phyloP scores from a whole-genome alignment of 1,139 yeast genomes.

The Zygotorulaspora mrakii region DNA sequence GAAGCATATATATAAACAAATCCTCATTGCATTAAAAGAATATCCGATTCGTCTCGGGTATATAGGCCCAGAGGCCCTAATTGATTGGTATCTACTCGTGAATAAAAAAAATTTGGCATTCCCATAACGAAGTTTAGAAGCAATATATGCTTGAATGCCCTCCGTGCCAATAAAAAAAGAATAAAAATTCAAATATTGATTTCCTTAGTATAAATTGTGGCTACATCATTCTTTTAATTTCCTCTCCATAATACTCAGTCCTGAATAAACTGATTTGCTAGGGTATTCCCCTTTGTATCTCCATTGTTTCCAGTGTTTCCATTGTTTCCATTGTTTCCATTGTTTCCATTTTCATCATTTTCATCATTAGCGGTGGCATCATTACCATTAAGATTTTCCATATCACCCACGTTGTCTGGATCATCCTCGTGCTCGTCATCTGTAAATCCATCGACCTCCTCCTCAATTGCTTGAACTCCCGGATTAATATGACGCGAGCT shows the following conservation, averaged over 20 bases:
- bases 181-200: constrained; percentile 3
- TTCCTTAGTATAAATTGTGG: too few relatives aligned
- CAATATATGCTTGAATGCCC: background rate
- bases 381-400: background rate
- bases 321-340: constrained; percentile 2
- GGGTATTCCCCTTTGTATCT: constrained; percentile 21
- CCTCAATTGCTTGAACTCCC: constrained; percentile 14
- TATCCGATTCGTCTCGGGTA: too few relatives aligned
- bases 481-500: constrained; percentile 40
- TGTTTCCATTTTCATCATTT: constrained; percentile 6
- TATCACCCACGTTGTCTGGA: constrained; percentile 16
- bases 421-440: constrained; percentile 24
- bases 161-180: constrained; percentile 3
- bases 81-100: too few relatives aligned
- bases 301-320: constrained; percentile 5
- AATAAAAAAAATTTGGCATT: background rate
- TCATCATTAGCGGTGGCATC: background rate
- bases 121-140: background rate
- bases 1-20: constrained; percentile 2
- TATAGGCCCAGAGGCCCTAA: too few relatives aligned
- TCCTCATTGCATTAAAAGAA: constrained; percentile 3
- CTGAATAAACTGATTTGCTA: constrained; percentile 27
- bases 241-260: constrained; percentile 11
- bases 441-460: constrained; percentile 12
- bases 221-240: too few relatives aligned